A percentile compares a stretch with the other conserved stretches of the same genome.
phyloP scores from a whole-genome alignment of 2,329 filamentous ascomycete species.

The Neonectria sp. region DNA sequence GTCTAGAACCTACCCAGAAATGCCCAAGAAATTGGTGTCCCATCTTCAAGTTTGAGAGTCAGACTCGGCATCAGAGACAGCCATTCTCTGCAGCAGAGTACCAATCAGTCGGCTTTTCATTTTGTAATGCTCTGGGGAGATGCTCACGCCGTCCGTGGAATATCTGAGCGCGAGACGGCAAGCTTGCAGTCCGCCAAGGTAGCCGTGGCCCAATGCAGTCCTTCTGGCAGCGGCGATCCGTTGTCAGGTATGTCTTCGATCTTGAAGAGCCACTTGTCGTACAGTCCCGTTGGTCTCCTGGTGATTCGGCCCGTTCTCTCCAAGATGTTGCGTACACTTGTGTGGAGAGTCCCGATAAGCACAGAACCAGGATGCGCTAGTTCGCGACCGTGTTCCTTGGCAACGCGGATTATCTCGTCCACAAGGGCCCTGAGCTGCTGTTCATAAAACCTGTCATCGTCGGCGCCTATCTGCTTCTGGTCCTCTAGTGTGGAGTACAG shows the following conservation, averaged over 20 bases:
- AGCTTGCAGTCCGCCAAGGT: constrained; percentile 67
- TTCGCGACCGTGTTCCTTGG: constrained; percentile 39
- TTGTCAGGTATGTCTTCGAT: constrained; percentile 59
- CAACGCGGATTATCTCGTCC: constrained; percentile 48
- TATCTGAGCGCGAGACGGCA: constrained; percentile 68
- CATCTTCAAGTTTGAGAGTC: constrained; percentile 61
- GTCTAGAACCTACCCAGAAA: constrained; percentile 62
- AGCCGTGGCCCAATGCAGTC: constrained; percentile 70
- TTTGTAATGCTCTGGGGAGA: constrained; percentile 40
- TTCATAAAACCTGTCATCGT: constrained; percentile 44
- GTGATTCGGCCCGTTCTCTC: constrained; percentile 45
- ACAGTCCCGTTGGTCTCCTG: constrained; percentile 49
- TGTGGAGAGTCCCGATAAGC: constrained; percentile 55
- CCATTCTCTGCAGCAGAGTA: constrained; percentile 52
- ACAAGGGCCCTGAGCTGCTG: constrained; percentile 53
- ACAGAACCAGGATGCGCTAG: constrained; percentile 49
- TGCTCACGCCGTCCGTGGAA: constrained; percentile 67
- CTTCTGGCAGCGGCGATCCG: constrained; percentile 56
- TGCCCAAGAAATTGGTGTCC: constrained; percentile 73
- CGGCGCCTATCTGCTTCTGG: constrained; percentile 13
- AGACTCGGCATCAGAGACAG: constrained; percentile 62
- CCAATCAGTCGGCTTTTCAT: neutral
- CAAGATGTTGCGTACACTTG: constrained; percentile 47
- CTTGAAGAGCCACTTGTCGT: constrained; percentile 73
- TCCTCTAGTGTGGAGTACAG: constrained; percentile 70